A percentile compares a stretch with the other conserved stretches of the same genome.
These are phyloP conservation scores for Atkinsonella texensis DNA, from an alignment of 2,329 filamentous ascomycete species.

Conservation along the genomic window DNA sequence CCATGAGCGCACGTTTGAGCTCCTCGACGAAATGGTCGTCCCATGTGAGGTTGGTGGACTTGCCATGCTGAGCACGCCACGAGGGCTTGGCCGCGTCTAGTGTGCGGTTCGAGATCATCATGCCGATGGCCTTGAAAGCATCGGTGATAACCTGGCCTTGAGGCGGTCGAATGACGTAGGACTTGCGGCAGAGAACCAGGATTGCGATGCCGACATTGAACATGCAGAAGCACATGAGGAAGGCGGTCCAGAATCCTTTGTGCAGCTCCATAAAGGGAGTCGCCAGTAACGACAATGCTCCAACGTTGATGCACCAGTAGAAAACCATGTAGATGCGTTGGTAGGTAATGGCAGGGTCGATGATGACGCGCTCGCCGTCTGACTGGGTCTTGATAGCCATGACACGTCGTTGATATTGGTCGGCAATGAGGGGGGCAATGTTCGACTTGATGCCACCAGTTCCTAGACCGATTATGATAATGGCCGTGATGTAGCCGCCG, in stretches of 20 bases:
- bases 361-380: slow-evolving; percentile 46
- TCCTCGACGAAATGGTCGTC: slow-evolving; percentile 62
- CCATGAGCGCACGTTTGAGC: slow-evolving; percentile 51
- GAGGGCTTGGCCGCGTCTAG: slow-evolving; percentile 54
- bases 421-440: slow-evolving; percentile 45
- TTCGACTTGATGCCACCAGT: slow-evolving; percentile 62
- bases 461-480: slow-evolving; percentile 53
- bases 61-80: slow-evolving; percentile 43
- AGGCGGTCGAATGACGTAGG: slow-evolving; percentile 39
- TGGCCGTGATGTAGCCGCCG: slow-evolving; percentile 38
- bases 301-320: slow-evolving; percentile 63
- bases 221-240: slow-evolving; percentile 42
- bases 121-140: slow-evolving; percentile 40
- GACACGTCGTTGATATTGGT: slow-evolving; percentile 47
- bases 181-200: slow-evolving; percentile 33
- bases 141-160: slow-evolving; percentile 54
- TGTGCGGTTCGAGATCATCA: slow-evolving; percentile 30
- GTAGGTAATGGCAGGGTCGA: slow-evolving; percentile 54
- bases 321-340: slow-evolving; percentile 64
- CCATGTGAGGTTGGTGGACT: slow-evolving; percentile 38
- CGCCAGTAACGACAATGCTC: slow-evolving; percentile 54
- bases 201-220: slow-evolving; percentile 48
- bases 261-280: slow-evolving; percentile 58
- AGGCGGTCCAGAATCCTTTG: slow-evolving; percentile 57
- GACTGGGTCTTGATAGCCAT: slow-evolving; percentile 38